phyloP scores from a whole-genome alignment of 2,329 filamentous ascomycete species.

The Colletotrichum noveboracense region DNA sequence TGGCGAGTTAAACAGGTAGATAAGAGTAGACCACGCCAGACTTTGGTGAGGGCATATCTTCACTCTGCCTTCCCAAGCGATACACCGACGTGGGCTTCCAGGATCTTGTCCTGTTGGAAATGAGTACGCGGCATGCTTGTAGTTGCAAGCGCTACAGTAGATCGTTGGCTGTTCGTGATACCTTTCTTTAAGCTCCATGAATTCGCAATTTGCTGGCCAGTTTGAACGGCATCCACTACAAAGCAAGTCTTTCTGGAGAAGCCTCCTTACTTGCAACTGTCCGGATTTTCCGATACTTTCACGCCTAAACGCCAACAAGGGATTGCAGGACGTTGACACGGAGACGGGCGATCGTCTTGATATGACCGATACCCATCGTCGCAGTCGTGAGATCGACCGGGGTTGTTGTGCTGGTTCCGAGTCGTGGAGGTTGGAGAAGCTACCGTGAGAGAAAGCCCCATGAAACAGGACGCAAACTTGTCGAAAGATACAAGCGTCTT shows the following conservation, averaged over 20 bases:
- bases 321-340: not conserved
- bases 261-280: not conserved
- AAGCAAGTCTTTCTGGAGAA: not conserved
- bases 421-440: not conserved
- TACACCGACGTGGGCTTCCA: not conserved
- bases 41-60: not conserved
- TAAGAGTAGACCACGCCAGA: not conserved
- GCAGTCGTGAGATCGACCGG: not conserved
- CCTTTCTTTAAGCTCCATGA: not conserved
- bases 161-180: rapidly evolving
- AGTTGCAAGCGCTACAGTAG: not conserved
- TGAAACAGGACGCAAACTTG: not conserved
- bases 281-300: not conserved
- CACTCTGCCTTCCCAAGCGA: not conserved
- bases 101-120: not conserved
- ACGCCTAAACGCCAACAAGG: not conserved
- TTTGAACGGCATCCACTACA: not conserved
- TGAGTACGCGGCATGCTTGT: not conserved
- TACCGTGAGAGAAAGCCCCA: not conserved
- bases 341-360: rapidly evolving
- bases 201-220: not conserved
- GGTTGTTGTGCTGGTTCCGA: rapidly evolving
- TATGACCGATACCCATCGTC: not conserved
- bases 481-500: not conserved
- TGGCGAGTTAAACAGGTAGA: not conserved